phyloP scores from a whole-genome alignment of 306 rosid genomes.

The Mimosa pudica region DNA sequence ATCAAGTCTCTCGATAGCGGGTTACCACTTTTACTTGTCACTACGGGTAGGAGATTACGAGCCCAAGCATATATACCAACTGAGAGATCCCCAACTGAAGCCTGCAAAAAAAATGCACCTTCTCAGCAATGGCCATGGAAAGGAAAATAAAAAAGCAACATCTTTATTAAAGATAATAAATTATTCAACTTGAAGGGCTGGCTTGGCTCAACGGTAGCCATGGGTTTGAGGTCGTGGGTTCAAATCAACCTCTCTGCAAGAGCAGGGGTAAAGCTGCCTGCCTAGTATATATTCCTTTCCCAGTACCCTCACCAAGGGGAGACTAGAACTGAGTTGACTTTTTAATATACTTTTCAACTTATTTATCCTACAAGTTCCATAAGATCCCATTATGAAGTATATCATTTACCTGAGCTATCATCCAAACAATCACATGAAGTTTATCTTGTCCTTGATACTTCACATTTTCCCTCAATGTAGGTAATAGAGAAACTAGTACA shows the following conservation, averaged over 20 bases:
- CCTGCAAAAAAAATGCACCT: constrained; percentile 47
- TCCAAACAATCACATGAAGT: constrained; percentile 80
- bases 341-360: neutral
- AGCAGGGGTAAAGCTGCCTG: too few relatives aligned
- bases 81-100: constrained; percentile 73
- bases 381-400: constrained; percentile 11
- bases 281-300: too few relatives aligned
- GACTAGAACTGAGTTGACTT: too few relatives aligned
- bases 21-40: constrained; percentile 67
- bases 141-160: neutral
- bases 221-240: too few relatives aligned
- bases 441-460: constrained; percentile 96
- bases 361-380: neutral
- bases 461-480: constrained; percentile 64
- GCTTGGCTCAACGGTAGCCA: too few relatives aligned
- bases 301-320: too few relatives aligned
- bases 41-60: constrained; percentile 74
- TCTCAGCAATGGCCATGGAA: constrained; percentile 28
- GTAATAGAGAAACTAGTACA: constrained; percentile 60
- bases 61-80: constrained; percentile 90
- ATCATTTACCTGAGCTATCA: constrained; percentile 71
- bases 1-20: constrained; percentile 86
- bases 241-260: too few relatives aligned
- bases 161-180: neutral
- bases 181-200: neutral